A percentile compares a stretch with the other conserved stretches of the same genome.
These are phyloP conservation scores for Scenedesmus sp. DNA, from an alignment of 163 green algal genomes.

Conservation along the genomic window DNA sequence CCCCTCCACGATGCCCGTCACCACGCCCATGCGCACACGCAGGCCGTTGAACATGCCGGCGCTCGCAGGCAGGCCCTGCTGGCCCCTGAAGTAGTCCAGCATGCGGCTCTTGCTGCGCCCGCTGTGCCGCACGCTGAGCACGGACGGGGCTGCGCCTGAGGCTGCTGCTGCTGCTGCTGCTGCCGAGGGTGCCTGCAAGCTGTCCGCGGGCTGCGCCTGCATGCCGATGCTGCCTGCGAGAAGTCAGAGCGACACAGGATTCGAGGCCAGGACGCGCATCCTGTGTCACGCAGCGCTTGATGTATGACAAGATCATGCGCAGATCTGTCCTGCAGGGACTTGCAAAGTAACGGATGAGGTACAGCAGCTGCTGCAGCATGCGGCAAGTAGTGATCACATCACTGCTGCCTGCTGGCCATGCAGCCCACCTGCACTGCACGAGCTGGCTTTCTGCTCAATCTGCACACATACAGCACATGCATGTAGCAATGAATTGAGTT, in stretches of 20 bases:
- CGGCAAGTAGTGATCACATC: too few relatives aligned
- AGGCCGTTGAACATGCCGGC: conserved; percentile 62
- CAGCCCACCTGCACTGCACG: too few relatives aligned
- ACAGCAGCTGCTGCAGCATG: neutral
- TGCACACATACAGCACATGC: neutral
- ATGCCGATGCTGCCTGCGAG: neutral
- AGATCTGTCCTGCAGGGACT: neutral
- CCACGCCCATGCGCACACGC: conserved; percentile 71
- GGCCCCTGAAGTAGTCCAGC: conserved; percentile 10
- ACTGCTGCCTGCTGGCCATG: too few relatives aligned
- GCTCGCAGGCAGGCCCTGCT: neutral
- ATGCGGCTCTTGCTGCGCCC: conserved; percentile 16
- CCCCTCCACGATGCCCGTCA: conserved; percentile 58
- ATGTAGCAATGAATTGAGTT: too few relatives aligned
- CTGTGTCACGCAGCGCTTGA: too few relatives aligned
- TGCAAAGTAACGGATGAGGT: neutral
- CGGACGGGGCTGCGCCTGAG: neutral
- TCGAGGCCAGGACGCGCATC: neutral
- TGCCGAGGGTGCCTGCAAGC: neutral
- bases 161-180: conserved; percentile 8
- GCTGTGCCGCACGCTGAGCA: neutral
- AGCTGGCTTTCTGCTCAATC: neutral
- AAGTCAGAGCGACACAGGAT: neutral
- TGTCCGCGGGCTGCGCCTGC: neutral
- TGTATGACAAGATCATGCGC: neutral